Conservation (phyloP, 495 filamentous ascomycete genomes). For the Hypomontagnella monticulosa region DNA sequence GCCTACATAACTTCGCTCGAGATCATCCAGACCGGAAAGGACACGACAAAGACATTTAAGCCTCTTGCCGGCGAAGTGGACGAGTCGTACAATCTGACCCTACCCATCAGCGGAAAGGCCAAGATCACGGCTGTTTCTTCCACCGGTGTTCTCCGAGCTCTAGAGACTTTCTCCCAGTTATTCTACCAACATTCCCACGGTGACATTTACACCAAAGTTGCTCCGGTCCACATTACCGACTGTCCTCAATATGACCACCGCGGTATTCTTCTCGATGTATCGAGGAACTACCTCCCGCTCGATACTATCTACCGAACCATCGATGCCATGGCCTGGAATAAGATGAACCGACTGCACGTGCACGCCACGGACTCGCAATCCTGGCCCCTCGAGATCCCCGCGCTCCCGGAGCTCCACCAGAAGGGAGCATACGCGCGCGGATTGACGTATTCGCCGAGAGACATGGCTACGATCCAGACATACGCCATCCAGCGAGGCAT, state of each 20-base stretch:
- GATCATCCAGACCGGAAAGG: conserved; percentile 66
- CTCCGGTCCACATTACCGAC: conserved; percentile 73
- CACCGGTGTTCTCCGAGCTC: conserved; percentile 70
- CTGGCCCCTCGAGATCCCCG: conserved; percentile 82
- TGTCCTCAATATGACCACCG: conserved; percentile 74
- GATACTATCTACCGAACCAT: conserved; percentile 72
- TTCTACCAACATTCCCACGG: conserved; percentile 73
- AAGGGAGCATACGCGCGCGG: conserved; percentile 73
- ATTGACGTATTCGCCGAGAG: conserved; percentile 69
- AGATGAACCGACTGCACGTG: conserved; percentile 81
- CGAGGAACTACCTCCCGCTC: conserved; percentile 71
- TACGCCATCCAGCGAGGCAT: conserved; percentile 75
- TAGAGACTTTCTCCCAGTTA: conserved; percentile 78
- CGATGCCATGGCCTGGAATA: conserved; percentile 76
- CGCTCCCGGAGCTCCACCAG: conserved; percentile 71
- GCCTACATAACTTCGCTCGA: conserved; percentile 63
- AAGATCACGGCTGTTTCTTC: conserved; percentile 69
- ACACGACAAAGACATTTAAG: conserved; percentile 64
- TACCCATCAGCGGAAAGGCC: conserved; percentile 63
- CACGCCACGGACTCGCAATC: conserved; percentile 85
- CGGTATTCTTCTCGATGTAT: conserved; percentile 77
- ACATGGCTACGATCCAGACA: conserved; percentile 69
- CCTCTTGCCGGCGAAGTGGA: conserved; percentile 70
- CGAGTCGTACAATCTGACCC: conserved; percentile 74
- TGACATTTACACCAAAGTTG: conserved; percentile 69